Conservation (phyloP, 208 protist species). For the Leishmania arabica region DNA sequence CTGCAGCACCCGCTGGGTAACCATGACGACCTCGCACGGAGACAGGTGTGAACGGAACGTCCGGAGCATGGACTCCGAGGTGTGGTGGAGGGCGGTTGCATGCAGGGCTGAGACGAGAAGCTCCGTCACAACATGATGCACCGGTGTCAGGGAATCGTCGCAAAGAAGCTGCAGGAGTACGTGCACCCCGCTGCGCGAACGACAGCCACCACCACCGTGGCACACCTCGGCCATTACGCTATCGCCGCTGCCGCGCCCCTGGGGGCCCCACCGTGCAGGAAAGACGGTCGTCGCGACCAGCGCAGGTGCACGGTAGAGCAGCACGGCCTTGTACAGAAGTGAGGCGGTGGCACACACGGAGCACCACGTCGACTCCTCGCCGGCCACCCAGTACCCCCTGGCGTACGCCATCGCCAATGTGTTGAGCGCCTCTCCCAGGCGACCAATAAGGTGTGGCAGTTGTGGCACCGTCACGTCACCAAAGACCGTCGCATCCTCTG, state of each 20-base stretch:
- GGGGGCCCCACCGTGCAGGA: background rate
- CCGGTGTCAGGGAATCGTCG: background rate
- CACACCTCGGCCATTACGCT: background rate
- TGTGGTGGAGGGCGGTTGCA: constrained; percentile 2
- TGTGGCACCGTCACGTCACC: constrained; percentile 19
- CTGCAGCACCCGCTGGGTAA: constrained; percentile 10
- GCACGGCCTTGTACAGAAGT: constrained; percentile 18
- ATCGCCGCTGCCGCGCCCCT: background rate
- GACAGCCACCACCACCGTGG: background rate
- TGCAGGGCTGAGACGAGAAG: constrained; percentile 26
- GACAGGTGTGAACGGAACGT: constrained; percentile 21
- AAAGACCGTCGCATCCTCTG: constrained; percentile 15
- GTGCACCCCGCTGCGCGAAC: constrained; percentile 12
- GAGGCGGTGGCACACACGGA: constrained; percentile 13
- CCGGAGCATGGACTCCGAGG: constrained; percentile 1
- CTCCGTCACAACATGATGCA: constrained; percentile 23
- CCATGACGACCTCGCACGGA: background rate
- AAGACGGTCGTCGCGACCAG: constrained; percentile 15
- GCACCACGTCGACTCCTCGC: constrained; percentile 17
- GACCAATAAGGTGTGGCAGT: constrained; percentile 23
- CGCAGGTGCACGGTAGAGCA: constrained; percentile 13
- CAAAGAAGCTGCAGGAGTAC: constrained; percentile 22
- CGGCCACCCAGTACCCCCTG: constrained; percentile 12
- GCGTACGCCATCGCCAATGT: constrained; percentile 2
- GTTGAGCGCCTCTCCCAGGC: constrained; percentile 25